Evolutionary conservation across 495 filamentous ascomycete genomes (phyloP), one percentile per base, ranked within the genome.

Genomic region (Lophium mytilinum): DNA sequence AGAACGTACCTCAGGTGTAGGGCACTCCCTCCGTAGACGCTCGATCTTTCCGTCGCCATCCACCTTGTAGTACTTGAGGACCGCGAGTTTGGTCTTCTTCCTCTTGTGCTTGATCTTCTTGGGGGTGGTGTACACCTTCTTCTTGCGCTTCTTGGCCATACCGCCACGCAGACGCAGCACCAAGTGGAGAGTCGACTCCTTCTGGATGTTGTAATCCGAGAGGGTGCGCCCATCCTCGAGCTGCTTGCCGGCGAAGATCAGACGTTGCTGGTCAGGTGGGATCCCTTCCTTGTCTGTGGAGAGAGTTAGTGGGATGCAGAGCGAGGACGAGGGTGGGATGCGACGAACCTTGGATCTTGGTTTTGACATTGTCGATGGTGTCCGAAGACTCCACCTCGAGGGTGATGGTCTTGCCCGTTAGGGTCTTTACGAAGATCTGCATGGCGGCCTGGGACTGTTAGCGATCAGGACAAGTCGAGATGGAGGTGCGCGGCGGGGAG

Each of bases 101-200:
- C 90, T 85, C 88, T 97, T 98, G 81, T 98, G 93, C 91, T 98
- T 98, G 87, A 98, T 98, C 88, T 98, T 98, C 91, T 98, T 98
- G 72, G 93, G 93, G 67, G 94, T 98, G 71, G 88, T 96, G 84
- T 98, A 98, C 57, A 98, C 93, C 90, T 98, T 98, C 92, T 98
- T 98, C 88, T 98, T 98, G 68, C 93, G 80, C 89, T 98, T 98
- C 89, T 98, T 98, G 71, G 77, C 89, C 71, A 79, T 81, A 77
- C 93, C 93, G 73, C 86, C 86, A 83, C 93, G 94, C 57, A 99
- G 90, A 73, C 94, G 90, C 62, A 99, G 86, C 65, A 99, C 94
- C 63, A 97, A 81, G 79, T 99, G 93, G 61, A 99, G 90, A 71
- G 93, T 99, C 63, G 87, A 92, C 84, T 99, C 93, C 84, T 99